These are phyloP conservation scores for Clavispora santaluciae DNA, from an alignment of 805 yeast species.

Conservation along the genomic window DNA sequence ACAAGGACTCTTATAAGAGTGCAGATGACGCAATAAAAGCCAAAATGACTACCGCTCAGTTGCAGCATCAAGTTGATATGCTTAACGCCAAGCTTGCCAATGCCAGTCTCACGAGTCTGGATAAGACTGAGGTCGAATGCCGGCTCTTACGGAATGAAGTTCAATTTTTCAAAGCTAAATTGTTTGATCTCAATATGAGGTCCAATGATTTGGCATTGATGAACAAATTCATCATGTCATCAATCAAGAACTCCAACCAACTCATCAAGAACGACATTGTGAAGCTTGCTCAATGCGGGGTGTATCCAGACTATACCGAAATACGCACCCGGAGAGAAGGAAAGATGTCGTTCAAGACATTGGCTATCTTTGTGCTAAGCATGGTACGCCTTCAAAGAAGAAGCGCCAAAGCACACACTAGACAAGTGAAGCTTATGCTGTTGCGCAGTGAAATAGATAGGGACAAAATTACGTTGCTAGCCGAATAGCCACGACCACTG, in stretches of 20 bases:
- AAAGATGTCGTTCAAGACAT: slow-evolving; percentile 24
- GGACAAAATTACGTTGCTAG: slow-evolving; percentile 17
- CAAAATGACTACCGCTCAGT: slow-evolving; percentile 10
- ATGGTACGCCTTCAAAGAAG: slow-evolving; percentile 30
- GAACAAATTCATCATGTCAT: slow-evolving; percentile 27
- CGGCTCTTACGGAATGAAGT: slow-evolving; percentile 35
- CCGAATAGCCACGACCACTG: neutral
- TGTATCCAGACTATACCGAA: slow-evolving; percentile 28
- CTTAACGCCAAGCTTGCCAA: slow-evolving; percentile 17
- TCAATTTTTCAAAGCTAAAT: slow-evolving; percentile 43
- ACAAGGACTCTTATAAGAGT: slow-evolving; percentile 5
- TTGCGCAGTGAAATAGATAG: slow-evolving; percentile 29
- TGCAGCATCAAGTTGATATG: slow-evolving; percentile 29
- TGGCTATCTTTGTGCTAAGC: slow-evolving; percentile 38
- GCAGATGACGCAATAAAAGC: slow-evolving; percentile 7
- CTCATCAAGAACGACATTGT: slow-evolving; percentile 23
- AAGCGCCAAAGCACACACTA: slow-evolving; percentile 21
- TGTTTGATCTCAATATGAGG: slow-evolving; percentile 38
- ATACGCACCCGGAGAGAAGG: slow-evolving; percentile 13
- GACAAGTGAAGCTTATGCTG: slow-evolving; percentile 22
- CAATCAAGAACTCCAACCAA: slow-evolving; percentile 25
- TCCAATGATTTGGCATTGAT: slow-evolving; percentile 32
- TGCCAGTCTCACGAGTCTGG: neutral
- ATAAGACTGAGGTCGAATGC: slow-evolving; percentile 1
- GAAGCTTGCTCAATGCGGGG: slow-evolving; percentile 26